A percentile compares a stretch with the other conserved stretches of the same genome.
phyloP scores from a whole-genome alignment of 768 basidiomycete genomes.

The Rhizopogon sp. region DNA sequence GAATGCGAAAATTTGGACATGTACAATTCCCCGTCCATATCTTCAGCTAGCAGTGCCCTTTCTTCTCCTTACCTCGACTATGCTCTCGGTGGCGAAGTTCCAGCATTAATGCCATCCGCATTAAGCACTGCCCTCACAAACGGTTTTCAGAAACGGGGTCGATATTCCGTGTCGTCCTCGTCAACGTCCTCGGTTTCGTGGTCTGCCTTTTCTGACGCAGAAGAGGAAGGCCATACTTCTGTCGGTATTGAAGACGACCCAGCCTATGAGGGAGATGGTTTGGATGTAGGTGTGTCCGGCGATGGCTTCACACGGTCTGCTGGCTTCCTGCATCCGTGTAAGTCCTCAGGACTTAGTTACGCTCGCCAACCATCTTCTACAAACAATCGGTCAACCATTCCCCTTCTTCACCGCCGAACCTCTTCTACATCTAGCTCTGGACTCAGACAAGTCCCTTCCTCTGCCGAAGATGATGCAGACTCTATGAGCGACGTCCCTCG shows the following conservation, averaged over 20 bases:
- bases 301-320: slow-evolving; percentile 42
- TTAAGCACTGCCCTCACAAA: slow-evolving; percentile 49
- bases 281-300: slow-evolving; percentile 31
- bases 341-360: slow-evolving; percentile 52
- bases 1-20: slow-evolving; percentile 59
- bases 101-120: slow-evolving; percentile 54
- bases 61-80: slow-evolving; percentile 61
- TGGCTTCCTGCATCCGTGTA: slow-evolving; percentile 26
- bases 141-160: slow-evolving; percentile 38
- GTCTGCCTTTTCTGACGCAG: slow-evolving; percentile 61
- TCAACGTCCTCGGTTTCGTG: slow-evolving; percentile 62
- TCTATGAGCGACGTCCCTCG: slow-evolving; percentile 29
- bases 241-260: slow-evolving; percentile 31
- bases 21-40: slow-evolving; percentile 58
- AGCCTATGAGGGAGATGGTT: slow-evolving; percentile 22
- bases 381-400: slow-evolving; percentile 60
- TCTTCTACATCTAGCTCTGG: slow-evolving; percentile 40
- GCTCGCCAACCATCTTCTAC: slow-evolving; percentile 67
- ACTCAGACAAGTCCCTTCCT: slow-evolving; percentile 26
- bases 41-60: slow-evolving; percentile 59
- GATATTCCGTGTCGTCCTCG: slow-evolving; percentile 56
- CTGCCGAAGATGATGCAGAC: slow-evolving; percentile 40
- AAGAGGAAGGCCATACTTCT: slow-evolving; percentile 38
- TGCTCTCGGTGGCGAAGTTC: slow-evolving; percentile 54
- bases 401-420: slow-evolving; percentile 49